Percentiles rank a stretch among this genome's conserved stretches.
These are phyloP conservation scores for Sordariomycetes sp. DNA, from an alignment of 2,329 filamentous ascomycete species.

Conservation along the genomic window DNA sequence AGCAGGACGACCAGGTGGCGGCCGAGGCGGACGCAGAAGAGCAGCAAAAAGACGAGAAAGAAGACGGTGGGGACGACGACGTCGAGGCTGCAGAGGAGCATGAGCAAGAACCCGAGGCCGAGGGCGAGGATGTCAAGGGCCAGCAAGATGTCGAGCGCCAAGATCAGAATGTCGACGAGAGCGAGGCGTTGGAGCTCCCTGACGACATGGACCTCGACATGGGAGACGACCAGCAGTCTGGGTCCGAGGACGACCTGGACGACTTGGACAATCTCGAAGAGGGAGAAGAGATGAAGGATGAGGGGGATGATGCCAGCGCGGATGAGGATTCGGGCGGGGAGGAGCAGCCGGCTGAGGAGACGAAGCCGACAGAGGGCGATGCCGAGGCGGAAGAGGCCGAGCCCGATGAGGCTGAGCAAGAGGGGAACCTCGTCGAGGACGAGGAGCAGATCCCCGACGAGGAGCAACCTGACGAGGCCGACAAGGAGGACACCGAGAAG, in stretches of 20 bases:
- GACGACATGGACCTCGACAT: constrained; percentile 82
- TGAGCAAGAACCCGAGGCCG: constrained; percentile 23
- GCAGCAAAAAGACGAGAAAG: constrained; percentile 26
- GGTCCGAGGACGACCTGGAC: constrained; percentile 43
- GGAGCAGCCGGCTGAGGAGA: constrained; percentile 36
- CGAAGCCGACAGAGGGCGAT: constrained; percentile 34
- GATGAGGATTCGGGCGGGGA: constrained; percentile 35
- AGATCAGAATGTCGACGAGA: constrained; percentile 67
- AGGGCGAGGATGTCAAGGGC: constrained; percentile 39
- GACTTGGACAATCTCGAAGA: constrained; percentile 46
- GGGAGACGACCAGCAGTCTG: constrained; percentile 48
- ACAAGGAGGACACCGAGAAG: constrained; percentile 22
- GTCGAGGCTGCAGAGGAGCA: constrained; percentile 17
- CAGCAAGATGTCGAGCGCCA: constrained; percentile 45
- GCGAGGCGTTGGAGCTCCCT: constrained; percentile 69
- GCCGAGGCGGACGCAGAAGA: constrained; percentile 41
- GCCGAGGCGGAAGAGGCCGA: constrained; percentile 16
- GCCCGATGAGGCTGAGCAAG: constrained; percentile 7
- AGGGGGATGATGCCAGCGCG: constrained; percentile 30
- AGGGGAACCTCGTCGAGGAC: constrained; percentile 5
- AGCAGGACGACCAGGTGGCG: constrained; percentile 48
- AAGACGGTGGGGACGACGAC: constrained; percentile 20
- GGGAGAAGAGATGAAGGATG: constrained; percentile 41
- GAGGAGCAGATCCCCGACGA: constrained; percentile 12
- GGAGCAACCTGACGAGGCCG: constrained; percentile 18